phyloP scores from a whole-genome alignment of 2,329 filamentous ascomycete species.

The Fusarium proliferatum region DNA sequence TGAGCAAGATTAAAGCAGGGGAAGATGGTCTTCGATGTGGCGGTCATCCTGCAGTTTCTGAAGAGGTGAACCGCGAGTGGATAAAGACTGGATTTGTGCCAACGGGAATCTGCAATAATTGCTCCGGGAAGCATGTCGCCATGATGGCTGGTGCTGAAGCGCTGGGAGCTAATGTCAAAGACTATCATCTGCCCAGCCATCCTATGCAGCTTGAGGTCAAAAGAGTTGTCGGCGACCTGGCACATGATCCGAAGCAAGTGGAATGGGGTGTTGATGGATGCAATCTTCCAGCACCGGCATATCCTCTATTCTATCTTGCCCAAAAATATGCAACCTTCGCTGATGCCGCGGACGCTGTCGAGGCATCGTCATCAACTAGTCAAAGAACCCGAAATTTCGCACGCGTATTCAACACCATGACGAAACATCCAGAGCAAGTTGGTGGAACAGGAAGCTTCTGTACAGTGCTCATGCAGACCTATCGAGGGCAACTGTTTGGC shows the following conservation, averaged over 20 bases:
- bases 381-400: conserved; percentile 42
- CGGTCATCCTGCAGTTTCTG: conserved; percentile 52
- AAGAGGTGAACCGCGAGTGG: conserved; percentile 53
- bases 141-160: conserved; percentile 58
- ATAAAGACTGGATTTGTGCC: conserved; percentile 52
- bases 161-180: conserved; percentile 45
- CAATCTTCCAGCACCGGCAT: conserved; percentile 59
- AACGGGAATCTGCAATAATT: conserved; percentile 56
- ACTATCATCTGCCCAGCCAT: conserved; percentile 52
- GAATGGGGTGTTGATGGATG: conserved; percentile 60
- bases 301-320: conserved; percentile 52
- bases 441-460: conserved; percentile 60
- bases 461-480: conserved; percentile 56
- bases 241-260: conserved; percentile 43
- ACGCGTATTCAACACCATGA: conserved; percentile 57
- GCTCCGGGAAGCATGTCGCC: conserved; percentile 60
- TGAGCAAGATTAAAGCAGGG: conserved; percentile 47
- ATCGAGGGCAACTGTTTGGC: conserved; percentile 53
- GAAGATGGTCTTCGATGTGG: conserved; percentile 57
- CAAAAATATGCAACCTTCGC: conserved; percentile 53
- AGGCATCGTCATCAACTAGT: neutral
- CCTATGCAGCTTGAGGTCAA: conserved; percentile 55
- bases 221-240: conserved; percentile 51
- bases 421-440: conserved; percentile 55
- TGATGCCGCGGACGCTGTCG: conserved; percentile 42